phyloP scores from a whole-genome alignment of 257 asterid genomes.

The Lavandula angustifolia region DNA sequence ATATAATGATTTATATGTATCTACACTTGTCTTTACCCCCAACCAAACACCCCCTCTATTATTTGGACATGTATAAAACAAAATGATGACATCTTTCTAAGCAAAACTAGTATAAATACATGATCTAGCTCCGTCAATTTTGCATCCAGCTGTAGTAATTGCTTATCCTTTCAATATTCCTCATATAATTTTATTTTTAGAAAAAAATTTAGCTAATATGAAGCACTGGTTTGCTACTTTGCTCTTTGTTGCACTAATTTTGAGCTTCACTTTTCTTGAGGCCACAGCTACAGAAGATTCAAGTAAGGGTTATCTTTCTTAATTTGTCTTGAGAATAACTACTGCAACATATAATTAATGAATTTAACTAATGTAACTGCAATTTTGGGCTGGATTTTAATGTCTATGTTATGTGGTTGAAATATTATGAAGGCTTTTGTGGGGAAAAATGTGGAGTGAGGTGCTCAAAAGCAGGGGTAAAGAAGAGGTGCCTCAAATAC shows the following conservation, averaged over 20 bases:
- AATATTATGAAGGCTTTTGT: not conserved
- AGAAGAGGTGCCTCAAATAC: slow-evolving; percentile 14
- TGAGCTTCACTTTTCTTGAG: slow-evolving; percentile 26
- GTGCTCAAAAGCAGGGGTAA: slow-evolving; percentile 21
- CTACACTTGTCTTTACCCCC: not conserved
- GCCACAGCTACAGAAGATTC: slow-evolving; percentile 14
- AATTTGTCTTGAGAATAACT: too few species aligned
- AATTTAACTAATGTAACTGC: too few species aligned
- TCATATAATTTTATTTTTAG: too few species aligned
- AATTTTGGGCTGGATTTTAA: too few species aligned
- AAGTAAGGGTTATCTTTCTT: not conserved
- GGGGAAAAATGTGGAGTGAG: not conserved
- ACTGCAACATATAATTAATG: too few species aligned
- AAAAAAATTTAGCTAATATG: not conserved
- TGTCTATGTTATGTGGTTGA: not conserved
- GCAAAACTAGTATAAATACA: slow-evolving; percentile 1
- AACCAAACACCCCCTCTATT: slow-evolving; percentile 19
- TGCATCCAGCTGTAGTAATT: not conserved
- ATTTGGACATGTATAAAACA: not conserved
- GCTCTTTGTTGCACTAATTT: slow-evolving; percentile 17
- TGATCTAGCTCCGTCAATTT: not conserved
- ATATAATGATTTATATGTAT: not conserved
- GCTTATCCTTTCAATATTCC: not conserved
- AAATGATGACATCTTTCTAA: not conserved
- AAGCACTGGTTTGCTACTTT: slow-evolving; percentile 10